A percentile compares a stretch with the other conserved stretches of the same genome.
Evolutionary conservation across 768 basidiomycete species (phyloP).

Genomic region (Serendipita indica): DNA sequence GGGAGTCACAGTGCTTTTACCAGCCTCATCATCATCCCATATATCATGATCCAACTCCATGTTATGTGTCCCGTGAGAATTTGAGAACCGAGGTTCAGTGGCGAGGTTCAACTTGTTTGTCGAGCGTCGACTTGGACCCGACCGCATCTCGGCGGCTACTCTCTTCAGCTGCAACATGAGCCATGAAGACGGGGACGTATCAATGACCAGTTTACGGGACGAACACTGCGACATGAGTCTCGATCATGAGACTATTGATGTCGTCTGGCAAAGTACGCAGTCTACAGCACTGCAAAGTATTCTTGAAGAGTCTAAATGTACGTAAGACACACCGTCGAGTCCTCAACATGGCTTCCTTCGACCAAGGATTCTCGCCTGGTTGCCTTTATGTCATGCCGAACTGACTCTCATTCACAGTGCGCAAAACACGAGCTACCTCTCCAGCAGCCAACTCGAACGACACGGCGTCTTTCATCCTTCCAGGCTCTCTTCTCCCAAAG

Average conservation of each 20-base stretch:
- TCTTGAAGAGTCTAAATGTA: conserved; percentile 6
- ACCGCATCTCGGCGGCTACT: background rate
- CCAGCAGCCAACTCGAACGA: background rate
- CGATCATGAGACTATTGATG: conserved; percentile 1
- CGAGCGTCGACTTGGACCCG: background rate
- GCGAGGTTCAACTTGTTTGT: background rate
- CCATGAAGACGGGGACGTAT: conserved; percentile 4
- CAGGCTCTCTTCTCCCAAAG: background rate
- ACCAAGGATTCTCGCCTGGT: background rate
- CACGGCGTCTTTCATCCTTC: background rate
- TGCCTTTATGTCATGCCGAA: background rate
- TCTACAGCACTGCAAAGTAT: background rate
- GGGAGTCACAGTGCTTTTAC: too few species aligned
- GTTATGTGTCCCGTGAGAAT: background rate
- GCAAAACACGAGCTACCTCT: background rate
- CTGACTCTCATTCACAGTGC: background rate
- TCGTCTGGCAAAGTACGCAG: background rate
- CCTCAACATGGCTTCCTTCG: too few species aligned
- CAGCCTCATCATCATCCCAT: background rate
- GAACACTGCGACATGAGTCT: conserved; percentile 5
- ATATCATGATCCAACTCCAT: conserved; percentile 1
- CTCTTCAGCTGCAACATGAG: background rate
- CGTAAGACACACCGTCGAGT: background rate
- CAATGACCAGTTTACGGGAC: conserved; percentile 1
- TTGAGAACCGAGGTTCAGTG: background rate